A percentile compares a stretch with the other conserved stretches of the same genome.
These are phyloP conservation scores for Cladosporium austrohemisphaericum DNA, from an alignment of 2,329 filamentous ascomycete genomes.

Conservation along the genomic window DNA sequence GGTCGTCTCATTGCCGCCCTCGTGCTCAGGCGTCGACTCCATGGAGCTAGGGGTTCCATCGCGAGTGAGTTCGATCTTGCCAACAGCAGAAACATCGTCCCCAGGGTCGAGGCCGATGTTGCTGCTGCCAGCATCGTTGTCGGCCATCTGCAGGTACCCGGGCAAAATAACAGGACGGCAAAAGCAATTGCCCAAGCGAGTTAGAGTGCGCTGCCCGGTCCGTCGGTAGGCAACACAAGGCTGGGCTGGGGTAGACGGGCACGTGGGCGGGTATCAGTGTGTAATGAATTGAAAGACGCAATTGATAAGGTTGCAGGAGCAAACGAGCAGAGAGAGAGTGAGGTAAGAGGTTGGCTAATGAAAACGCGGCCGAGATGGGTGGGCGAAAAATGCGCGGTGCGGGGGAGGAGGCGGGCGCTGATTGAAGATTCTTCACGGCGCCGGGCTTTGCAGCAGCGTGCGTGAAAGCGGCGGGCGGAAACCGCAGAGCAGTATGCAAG, in stretches of 20 bases:
- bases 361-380: slow-evolving; percentile 21
- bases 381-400: slow-evolving; percentile 20
- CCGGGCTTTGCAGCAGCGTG: not conserved
- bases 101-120: slow-evolving; percentile 30
- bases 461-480: slow-evolving; percentile 4
- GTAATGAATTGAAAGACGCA: slow-evolving; percentile 16
- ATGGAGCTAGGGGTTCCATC: slow-evolving; percentile 47
- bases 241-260: slow-evolving; percentile 26
- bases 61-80: slow-evolving; percentile 42
- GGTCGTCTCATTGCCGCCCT: slow-evolving; percentile 39
- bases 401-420: slow-evolving; percentile 3
- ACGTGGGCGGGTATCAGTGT: slow-evolving; percentile 17
- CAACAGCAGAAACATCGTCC: slow-evolving; percentile 42
- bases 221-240: slow-evolving; percentile 21
- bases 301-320: slow-evolving; percentile 39
- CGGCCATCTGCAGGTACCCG: slow-evolving; percentile 50
- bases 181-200: slow-evolving; percentile 27
- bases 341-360: slow-evolving; percentile 31
- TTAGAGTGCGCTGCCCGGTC: slow-evolving; percentile 25
- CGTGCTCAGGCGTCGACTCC: slow-evolving; percentile 48
- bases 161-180: slow-evolving; percentile 16
- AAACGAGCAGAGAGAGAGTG: slow-evolving; percentile 20
- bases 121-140: slow-evolving; percentile 37
- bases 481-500: not conserved
- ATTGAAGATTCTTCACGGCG: slow-evolving; percentile 12